Evolutionary conservation across 108 stramenopile genomes (phyloP), one percentile per base, ranked within the genome.

Genomic region (Cyclostephanos tholiformis): DNA sequence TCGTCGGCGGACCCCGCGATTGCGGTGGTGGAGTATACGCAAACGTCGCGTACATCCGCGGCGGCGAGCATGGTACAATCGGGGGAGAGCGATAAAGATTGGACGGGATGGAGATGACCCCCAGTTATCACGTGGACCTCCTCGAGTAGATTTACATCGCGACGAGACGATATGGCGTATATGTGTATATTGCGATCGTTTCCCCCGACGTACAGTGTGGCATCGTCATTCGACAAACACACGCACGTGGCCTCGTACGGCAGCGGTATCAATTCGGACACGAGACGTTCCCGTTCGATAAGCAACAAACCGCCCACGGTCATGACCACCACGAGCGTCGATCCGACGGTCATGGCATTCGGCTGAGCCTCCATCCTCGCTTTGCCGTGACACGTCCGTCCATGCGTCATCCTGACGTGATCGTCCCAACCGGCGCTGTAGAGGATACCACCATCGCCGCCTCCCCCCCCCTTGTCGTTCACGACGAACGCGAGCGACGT

Each of bases 371-470:
- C 76, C 39, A 94, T 73, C 23, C 82, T 79, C 39, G 89, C 69
- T 30, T 82, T 83, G 30, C 72, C 72, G 16, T 67, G 63, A 53
- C 82, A 72, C 17, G 50, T 61, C 50, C 53, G 44, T 51, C 56
- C 51, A 14, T 35, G 30, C 29, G 85, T 83, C 57, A 85, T 86
- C 25, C 91, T 84, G 13, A 93, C 59, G 23, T 63, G 87, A 72
- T 98, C 98, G 68, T 98, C 98, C 96, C 96, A 97, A 29, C 97
- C 98, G 8, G 88, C 85, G 59, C 85, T 93, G 32, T 93, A 76
- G 1, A 98, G 39, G 23, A 70, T 80, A 26, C 64, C 75, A 8
- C 58, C 73, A 22, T 67, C 85, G 8, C 52, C 63, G 13, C 55
- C 36, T 7, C 19, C 43, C n/a, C n/a, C n/a, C n/a, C n/a, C n/a